Conservation (phyloP, 176 grass and related monocot species). For the Triticum dicoccoides region DNA sequence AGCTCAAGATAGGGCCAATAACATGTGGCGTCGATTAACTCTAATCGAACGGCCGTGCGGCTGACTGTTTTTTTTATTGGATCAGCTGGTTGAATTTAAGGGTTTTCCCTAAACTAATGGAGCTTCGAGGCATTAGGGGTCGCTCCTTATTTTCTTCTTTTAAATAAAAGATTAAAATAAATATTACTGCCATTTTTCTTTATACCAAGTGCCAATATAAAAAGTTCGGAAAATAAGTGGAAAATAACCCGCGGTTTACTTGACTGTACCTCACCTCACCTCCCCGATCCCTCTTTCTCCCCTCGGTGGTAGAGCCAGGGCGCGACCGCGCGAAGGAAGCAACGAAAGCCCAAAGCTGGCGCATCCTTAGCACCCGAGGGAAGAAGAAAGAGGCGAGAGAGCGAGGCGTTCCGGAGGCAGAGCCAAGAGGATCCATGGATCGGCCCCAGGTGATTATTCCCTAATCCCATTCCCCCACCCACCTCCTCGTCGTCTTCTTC, state of each 20-base stretch:
- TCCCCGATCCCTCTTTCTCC: not conserved
- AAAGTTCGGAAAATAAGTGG: too few species aligned
- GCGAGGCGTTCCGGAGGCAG: slow-evolving; percentile 2
- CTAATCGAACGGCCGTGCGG: too few species aligned
- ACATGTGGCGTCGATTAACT: too few species aligned
- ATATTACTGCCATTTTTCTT: too few species aligned
- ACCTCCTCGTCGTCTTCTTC: not conserved
- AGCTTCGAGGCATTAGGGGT: too few species aligned
- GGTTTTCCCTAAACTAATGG: too few species aligned
- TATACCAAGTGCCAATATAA: too few species aligned
- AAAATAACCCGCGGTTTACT: not conserved
- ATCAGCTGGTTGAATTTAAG: too few species aligned
- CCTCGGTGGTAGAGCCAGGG: not conserved
- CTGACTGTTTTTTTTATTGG: too few species aligned
- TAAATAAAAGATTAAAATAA: too few species aligned
- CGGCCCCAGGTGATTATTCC: slow-evolving; percentile 30
- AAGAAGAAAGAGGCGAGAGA: not conserved
- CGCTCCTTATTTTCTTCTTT: too few species aligned
- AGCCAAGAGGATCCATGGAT: slow-evolving; percentile 40
- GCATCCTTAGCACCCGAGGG: not conserved
- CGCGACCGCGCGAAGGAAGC: not conserved
- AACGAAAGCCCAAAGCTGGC: not conserved
- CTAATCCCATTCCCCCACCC: not conserved
- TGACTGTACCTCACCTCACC: not conserved
- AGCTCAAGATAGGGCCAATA: too few species aligned